Base-by-base conservation (phyloP, 1,284 basidiomycete species). In the Heterobasidion occidentale region DNA sequence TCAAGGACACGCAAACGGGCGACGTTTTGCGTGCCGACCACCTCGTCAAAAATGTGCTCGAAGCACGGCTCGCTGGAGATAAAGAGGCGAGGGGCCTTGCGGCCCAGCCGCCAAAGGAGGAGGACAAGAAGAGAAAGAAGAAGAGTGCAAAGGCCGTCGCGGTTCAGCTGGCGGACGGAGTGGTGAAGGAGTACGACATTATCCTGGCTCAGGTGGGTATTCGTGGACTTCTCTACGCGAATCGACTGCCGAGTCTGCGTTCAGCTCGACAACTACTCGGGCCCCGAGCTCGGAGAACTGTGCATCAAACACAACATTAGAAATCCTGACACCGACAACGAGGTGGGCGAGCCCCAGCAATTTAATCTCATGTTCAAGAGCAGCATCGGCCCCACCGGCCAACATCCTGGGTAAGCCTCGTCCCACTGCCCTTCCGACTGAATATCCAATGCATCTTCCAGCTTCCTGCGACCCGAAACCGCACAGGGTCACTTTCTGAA, bases 331-430 rank as follows among this genome's bases (percentile, higher is more conserved):
- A 95, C 94, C 2, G 90, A 84, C 68, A 98, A 99, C 71, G 88
- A 91, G 65, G 87, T 99, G 38, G 79, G 88, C 51, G 92, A 95
- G 69, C 97, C 97, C 2, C 88, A 94, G 68, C 88, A 91, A 70
- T 99, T 99, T 79, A 99, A 99, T 75, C 83, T 99, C 67, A 99
- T 99, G 97, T 99, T 99, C 73, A 86, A 93, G 57, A 92, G 89
- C 66, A 90, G 88, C 73, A 99, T 99, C 68, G 97, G 97, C 36
- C 97, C 97, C 9, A 98, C 97, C 7, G 97, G 97, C 46, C 92
- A 97, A 69, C 86, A 97, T 74, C 95, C 95, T 68, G 95, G 94
- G 87, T 92, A 64, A 63, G 80, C 42, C 36, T 9, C 51, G n/a
- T 14, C 36, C 42, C 35, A 48, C 42, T 14, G 19, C 9, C 46